Percentiles rank a stretch among this genome's conserved stretches.
phyloP scores from a whole-genome alignment of 192 early-diverging fungal species.

The Backusella westeae region DNA sequence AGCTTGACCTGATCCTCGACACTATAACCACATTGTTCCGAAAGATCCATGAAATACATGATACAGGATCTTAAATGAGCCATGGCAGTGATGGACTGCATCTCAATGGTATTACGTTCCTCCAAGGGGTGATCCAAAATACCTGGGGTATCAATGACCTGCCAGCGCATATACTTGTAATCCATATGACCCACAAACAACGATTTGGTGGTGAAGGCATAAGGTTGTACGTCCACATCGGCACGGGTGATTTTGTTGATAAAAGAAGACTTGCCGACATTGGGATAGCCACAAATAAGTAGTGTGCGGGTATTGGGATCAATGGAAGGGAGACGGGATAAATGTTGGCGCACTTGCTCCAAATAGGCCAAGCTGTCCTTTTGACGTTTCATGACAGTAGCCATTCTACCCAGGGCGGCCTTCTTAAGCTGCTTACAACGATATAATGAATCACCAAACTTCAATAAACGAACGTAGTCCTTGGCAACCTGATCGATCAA shows the following conservation, averaged over 20 bases:
- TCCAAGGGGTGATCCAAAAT: conserved; percentile 99
- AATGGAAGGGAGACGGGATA: conserved; percentile 97
- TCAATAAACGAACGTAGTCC: conserved; percentile 95
- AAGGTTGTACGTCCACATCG: conserved; percentile 99
- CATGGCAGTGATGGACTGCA: conserved; percentile 99
- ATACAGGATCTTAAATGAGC: conserved; percentile 96
- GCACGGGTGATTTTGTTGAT: conserved; percentile 99
- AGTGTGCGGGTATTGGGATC: conserved; percentile 99
- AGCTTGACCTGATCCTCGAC: conserved; percentile 86
- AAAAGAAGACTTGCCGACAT: conserved; percentile 98
- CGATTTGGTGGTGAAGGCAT: conserved; percentile 99
- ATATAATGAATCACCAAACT: conserved; percentile 99
- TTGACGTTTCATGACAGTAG: conserved; percentile 98
- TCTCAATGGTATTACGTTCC: conserved; percentile 99
- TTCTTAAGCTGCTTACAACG: conserved; percentile 99
- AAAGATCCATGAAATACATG: conserved; percentile 97
- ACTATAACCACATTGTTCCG: conserved; percentile 98
- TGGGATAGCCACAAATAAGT: conserved; percentile 99
- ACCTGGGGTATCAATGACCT: conserved; percentile 99
- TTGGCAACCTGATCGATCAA: conserved; percentile 97
- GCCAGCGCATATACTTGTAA: conserved; percentile 99
- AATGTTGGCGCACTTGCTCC: conserved; percentile 99
- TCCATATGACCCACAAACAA: conserved; percentile 99
- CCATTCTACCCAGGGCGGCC: conserved; percentile 98
- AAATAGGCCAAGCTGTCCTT: conserved; percentile 96